These are phyloP conservation scores for Sclerotinia trifoliorum DNA, from an alignment of 2,329 filamentous ascomycete genomes.

Conservation along the genomic window DNA sequence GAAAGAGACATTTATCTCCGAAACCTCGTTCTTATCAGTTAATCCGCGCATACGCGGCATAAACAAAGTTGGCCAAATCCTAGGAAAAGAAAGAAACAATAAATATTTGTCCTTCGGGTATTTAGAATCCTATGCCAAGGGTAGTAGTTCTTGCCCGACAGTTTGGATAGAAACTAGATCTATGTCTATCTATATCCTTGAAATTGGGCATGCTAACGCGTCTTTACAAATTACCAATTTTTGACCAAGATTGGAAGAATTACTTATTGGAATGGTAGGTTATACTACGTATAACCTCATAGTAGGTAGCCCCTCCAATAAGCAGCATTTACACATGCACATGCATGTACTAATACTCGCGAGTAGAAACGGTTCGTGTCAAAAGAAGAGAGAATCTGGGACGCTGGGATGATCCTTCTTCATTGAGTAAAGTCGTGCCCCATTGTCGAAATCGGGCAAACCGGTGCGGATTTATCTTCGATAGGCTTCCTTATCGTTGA, in stretches of 20 bases:
- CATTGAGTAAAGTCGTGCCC: background rate
- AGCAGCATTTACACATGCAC: background rate
- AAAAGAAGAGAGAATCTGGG: background rate
- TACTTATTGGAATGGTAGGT: background rate
- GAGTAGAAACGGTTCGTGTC: background rate
- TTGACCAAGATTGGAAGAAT: background rate
- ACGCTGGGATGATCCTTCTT: background rate
- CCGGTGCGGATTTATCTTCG: background rate
- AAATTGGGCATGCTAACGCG: background rate
- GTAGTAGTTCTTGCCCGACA: constrained; percentile 2
- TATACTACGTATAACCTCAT: background rate
- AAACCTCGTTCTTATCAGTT: background rate
- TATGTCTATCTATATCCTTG: background rate
- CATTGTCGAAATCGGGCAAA: constrained; percentile 1
- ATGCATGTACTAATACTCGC: background rate
- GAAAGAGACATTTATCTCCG: background rate
- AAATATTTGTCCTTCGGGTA: background rate
- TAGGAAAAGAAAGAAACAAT: background rate
- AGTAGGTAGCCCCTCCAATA: background rate
- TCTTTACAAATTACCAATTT: background rate
- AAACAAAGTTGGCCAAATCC: background rate
- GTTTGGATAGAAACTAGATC: constrained; percentile 9
- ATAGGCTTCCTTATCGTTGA: constrained; percentile 9
- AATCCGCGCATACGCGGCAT: background rate
- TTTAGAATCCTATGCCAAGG: background rate